Conservation (phyloP, 2,329 filamentous ascomycete genomes). For the Scedosporium apiospermum region DNA sequence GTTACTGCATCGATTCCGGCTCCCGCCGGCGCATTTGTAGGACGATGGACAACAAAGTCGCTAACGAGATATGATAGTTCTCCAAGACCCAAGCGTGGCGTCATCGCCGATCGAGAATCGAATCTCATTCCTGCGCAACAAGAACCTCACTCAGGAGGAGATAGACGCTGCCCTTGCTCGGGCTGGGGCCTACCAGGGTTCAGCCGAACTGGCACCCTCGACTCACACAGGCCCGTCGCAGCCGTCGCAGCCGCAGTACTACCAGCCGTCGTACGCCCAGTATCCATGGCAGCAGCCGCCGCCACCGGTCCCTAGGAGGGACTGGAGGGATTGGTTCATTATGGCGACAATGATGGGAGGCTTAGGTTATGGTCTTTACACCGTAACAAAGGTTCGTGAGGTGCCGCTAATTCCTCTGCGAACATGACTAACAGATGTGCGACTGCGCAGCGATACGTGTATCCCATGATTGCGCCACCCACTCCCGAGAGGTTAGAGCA, state of each 20-base stretch:
- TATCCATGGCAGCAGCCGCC: conserved; percentile 46
- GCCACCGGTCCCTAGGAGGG: conserved; percentile 60
- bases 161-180: conserved; percentile 76
- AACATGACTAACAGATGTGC: not conserved
- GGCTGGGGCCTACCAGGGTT: conserved; percentile 40
- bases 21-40: conserved; percentile 1
- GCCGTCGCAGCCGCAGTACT: conserved; percentile 31
- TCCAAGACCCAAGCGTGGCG: conserved; percentile 88
- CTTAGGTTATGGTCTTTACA: conserved; percentile 80
- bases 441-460: conserved; percentile 65
- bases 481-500: conserved; percentile 89
- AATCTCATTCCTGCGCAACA: conserved; percentile 86
- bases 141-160: conserved; percentile 95
- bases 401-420: not conserved
- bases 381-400: conserved; percentile 64
- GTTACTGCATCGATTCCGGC: conserved; percentile 10
- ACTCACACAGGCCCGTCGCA: conserved; percentile 31
- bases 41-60: not conserved
- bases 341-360: conserved; percentile 94
- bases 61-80: conserved; percentile 45
- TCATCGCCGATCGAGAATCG: conserved; percentile 86
- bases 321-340: conserved; percentile 99
- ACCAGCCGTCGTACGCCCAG: conserved; percentile 39
- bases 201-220: conserved; percentile 13
- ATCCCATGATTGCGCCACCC: conserved; percentile 83